Base-by-base conservation (phyloP, 2,329 filamentous ascomycete species). In the Xylariaceae sp. region DNA sequence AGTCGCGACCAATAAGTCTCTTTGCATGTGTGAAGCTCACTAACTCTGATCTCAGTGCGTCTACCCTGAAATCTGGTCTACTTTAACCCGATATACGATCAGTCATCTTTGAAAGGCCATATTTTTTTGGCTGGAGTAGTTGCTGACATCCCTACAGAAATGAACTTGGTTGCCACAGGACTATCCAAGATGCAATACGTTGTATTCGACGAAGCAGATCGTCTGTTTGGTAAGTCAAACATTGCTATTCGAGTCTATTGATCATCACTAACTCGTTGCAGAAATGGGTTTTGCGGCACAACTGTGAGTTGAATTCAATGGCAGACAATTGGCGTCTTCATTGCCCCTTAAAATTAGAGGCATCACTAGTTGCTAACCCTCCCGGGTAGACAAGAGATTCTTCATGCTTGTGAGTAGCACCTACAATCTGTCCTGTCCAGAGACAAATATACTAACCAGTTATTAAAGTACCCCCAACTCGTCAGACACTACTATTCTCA, bases 281-380 rank as follows among this genome's bases (percentile, higher is more conserved):
- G 60, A 99, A 72, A 97, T 99, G 93, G 95, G 94, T 68, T 99
- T 99, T 72, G 92, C 92, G 3, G 87, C 90, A 2, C 94, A 99
- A 71, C 79, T 99, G 67, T 88, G 89, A 0, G 94, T 99, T 72
- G 51, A 56, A 44, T n/a, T 17, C 13, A 35, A 42, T 39, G 11
- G 17, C 9, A 30, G n/a, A 44, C 42, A 30, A 17, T 49, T 47
- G 30, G 23, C 52, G 6, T 48, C 50, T 35, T 3, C 17, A 10
- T 4, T 45, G 15, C 42, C 17, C 30, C 11, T 13, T 9, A 13
- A 15, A 54, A 8, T n/a, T n/a, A 30, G 35, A 56, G 11, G 23
- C 18, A n/a, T 11, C 42, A 11, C 9, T 39, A 23, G 13, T 9
- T 18, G 39, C 60, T 99, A 34, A 62, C 30, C 44, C 13, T 37